phyloP scores from a whole-genome alignment of 108 stramenopile genomes.

The Skeletonema tropicum region DNA sequence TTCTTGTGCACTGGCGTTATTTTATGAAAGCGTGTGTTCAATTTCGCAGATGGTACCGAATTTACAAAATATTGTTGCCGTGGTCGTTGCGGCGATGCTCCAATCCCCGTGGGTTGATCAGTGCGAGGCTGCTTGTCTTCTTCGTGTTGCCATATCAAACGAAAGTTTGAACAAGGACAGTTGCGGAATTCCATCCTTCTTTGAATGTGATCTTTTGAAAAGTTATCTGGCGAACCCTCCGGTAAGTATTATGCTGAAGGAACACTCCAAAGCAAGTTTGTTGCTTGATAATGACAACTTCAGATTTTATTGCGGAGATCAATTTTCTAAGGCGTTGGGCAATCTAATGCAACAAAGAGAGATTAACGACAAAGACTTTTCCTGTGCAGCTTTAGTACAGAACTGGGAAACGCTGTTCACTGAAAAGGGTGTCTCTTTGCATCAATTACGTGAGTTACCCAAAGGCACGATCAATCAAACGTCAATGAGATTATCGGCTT shows the following conservation, averaged over 20 bases:
- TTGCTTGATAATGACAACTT: conserved; percentile 21
- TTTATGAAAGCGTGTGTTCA: conserved; percentile 12
- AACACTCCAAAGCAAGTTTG: not conserved
- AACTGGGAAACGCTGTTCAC: conserved; percentile 17
- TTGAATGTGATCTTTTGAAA: conserved; percentile 9
- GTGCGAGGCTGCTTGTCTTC: conserved; percentile 51
- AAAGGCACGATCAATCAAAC: conserved; percentile 21
- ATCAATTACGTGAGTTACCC: conserved; percentile 16
- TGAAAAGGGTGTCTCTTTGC: conserved; percentile 28
- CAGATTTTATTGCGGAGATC: conserved; percentile 31
- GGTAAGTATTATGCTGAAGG: conserved; percentile 14
- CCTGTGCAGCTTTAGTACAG: not conserved
- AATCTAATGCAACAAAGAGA: not conserved
- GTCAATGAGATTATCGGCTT: conserved; percentile 48
- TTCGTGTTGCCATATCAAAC: conserved; percentile 26
- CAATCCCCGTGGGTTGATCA: conserved; percentile 55
- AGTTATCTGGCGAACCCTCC: conserved; percentile 4
- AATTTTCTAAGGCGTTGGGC: conserved; percentile 15
- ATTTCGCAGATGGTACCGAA: not conserved
- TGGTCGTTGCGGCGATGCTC: conserved; percentile 24
- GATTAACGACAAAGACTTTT: not conserved
- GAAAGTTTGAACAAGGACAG: not conserved
- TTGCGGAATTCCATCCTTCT: conserved; percentile 4
- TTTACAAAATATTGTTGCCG: conserved; percentile 2
- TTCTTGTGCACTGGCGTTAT: too few relatives aligned